Conservation (phyloP, 2,329 filamentous ascomycete genomes). For the Arthrinium phaeospermum region DNA sequence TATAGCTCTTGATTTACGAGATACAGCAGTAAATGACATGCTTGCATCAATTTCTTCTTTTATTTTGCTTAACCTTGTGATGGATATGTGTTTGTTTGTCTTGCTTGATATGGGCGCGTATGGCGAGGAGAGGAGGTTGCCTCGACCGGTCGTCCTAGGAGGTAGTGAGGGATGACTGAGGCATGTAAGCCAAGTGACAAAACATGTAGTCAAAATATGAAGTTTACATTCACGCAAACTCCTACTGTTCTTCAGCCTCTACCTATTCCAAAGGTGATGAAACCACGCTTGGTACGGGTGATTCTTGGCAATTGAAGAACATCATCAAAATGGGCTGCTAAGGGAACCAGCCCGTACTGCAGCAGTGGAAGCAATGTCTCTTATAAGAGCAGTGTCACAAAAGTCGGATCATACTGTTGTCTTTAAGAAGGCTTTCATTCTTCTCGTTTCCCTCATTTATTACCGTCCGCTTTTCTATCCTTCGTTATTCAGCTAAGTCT, state of each 20-base stretch:
- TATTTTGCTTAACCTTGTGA: neutral
- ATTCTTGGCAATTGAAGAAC: neutral
- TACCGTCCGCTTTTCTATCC: neutral
- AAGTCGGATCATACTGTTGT: neutral
- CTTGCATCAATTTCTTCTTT: neutral
- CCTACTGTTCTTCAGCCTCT: too few relatives aligned
- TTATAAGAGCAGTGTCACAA: neutral
- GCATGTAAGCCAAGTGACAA: too few relatives aligned
- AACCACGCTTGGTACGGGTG: neutral
- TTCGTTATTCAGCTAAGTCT: neutral
- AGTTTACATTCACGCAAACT: too few relatives aligned
- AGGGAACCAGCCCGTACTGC: neutral
- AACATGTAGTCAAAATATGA: too few relatives aligned
- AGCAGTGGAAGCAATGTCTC: neutral
- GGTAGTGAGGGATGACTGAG: too few relatives aligned
- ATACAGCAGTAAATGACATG: neutral
- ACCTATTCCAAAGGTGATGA: too few relatives aligned
- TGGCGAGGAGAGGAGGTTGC: neutral
- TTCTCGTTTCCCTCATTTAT: neutral
- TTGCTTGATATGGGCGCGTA: neutral
- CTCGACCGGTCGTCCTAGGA: too few relatives aligned
- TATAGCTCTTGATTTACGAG: neutral
- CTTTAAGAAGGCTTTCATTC: neutral
- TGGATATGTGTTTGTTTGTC: neutral
- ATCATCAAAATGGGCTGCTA: neutral